Evolutionary conservation across 2,329 filamentous ascomycete species (phyloP).

Genomic region (Nectriaceae sp.): DNA sequence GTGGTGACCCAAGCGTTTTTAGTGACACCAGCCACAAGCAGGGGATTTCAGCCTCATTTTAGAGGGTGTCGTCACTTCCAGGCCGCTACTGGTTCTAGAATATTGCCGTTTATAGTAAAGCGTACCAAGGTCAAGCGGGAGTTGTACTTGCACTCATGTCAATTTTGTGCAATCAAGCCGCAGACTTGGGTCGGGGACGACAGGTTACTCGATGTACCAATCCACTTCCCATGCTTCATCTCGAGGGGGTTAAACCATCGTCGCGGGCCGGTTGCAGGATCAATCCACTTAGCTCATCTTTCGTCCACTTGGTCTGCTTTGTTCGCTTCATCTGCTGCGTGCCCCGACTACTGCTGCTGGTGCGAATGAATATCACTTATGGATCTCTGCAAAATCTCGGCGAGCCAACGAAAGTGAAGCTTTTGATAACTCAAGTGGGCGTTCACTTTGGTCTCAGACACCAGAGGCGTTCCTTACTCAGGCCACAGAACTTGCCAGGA

Average conservation of each 20-base stretch:
- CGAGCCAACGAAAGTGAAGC: constrained; percentile 19
- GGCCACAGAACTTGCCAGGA: constrained; percentile 13
- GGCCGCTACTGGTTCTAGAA: constrained; percentile 23
- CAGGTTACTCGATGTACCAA: constrained; percentile 7
- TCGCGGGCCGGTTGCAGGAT: constrained; percentile 21
- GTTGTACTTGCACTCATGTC: constrained; percentile 28
- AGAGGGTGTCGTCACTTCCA: too few species aligned
- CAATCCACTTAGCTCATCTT: constrained; percentile 18
- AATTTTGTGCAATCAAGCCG: constrained; percentile 28
- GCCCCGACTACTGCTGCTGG: background rate
- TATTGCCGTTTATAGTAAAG: constrained; percentile 16
- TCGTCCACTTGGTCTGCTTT: constrained; percentile 20
- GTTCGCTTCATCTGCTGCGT: background rate
- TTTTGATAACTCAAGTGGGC: constrained; percentile 25
- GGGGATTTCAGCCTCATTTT: constrained; percentile 29
- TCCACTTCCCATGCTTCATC: constrained; percentile 9
- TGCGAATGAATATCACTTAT: constrained; percentile 6
- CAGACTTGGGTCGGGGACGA: constrained; percentile 29
- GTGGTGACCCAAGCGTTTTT: constrained; percentile 7
- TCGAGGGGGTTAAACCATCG: constrained; percentile 23
- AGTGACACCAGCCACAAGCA: constrained; percentile 18
- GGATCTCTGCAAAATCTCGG: constrained; percentile 12
- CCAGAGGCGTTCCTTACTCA: constrained; percentile 15
- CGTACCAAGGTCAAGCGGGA: background rate
- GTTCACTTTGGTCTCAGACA: background rate